Base-by-base conservation (phyloP, 1,139 yeast genomes). In the Tardiomyces depauwii region DNA sequence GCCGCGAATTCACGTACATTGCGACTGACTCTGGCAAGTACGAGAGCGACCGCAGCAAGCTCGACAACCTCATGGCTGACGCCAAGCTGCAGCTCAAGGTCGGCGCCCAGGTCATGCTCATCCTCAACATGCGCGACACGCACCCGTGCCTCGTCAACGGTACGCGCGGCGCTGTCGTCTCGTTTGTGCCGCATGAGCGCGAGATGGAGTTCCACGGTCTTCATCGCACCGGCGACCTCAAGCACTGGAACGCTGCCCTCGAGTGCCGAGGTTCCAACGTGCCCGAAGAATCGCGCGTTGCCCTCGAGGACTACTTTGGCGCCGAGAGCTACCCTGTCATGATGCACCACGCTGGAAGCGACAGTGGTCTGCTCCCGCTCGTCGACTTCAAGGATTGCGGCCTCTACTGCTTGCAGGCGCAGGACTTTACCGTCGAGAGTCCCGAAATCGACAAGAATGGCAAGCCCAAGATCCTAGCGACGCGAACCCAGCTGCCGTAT, bases 401-500 rank as follows among this genome's bases (percentile, higher is more conserved):
- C 3, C 48, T 44, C n/a, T 32, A 23, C 11, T 48, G 52, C 2
- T 42, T 56, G n/a, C 43, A 32, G 18, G 50, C 46, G 13, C 49
- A 43, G 11, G 48, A 45, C 18, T 55, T 53, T 42, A 45, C 42
- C 18, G 40, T 54, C 5, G 47, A 41, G 21, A 44, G 47, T 12
- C 51, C 54, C 2, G 47, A 45, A 14, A 18, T 13, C 14, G 21
- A 39, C 21, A 11, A 19, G 11, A 14, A 23, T 7, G 52, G 49
- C 12, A 45, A 50, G 19, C 49, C 44, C 11, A 46, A 51, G 16
- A 47, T 51, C 13, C 51, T 60, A 7, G 66, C 62, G 14, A 40
- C 61, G 45, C 72, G 93, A 53, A 56, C 52, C 0, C 96, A 87
- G 60, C 55, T 85, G 3, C 96, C 96, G 0, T 67, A 87, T 38